Percentiles rank a stretch among this genome's conserved stretches.
Evolutionary conservation across 2,329 filamentous ascomycete species (phyloP).

Genomic region (Arthrobotrys musiformis): DNA sequence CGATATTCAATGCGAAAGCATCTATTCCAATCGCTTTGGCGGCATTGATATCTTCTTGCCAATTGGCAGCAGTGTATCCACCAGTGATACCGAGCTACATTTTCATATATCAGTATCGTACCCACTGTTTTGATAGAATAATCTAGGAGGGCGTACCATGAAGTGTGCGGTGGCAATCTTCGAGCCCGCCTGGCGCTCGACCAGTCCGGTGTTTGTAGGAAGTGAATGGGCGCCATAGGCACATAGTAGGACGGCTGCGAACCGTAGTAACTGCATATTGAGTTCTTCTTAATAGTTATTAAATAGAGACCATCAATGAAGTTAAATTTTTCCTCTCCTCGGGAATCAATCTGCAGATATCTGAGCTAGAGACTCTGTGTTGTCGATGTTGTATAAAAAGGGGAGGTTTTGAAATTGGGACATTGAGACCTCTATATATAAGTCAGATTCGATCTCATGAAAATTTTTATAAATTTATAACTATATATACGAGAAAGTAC

Average conservation of each 20-base stretch:
- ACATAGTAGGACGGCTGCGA: constrained; percentile 41
- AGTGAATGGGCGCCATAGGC: constrained; percentile 44
- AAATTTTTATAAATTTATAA: background rate
- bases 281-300: background rate
- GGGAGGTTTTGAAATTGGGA: background rate
- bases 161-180: constrained; percentile 50
- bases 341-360: background rate
- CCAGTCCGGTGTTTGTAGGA: constrained; percentile 20
- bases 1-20: constrained; percentile 62
- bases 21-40: constrained; percentile 62
- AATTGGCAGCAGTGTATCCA: constrained; percentile 60
- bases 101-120: background rate
- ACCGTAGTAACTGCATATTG: constrained; percentile 37
- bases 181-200: constrained; percentile 32
- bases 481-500: constrained; percentile 21
- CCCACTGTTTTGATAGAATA: background rate
- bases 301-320: background rate
- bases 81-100: constrained; percentile 60
- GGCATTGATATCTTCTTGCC: constrained; percentile 61
- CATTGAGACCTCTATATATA: constrained; percentile 20
- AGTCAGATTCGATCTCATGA: background rate
- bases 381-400: constrained; percentile 13
- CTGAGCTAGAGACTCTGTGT: background rate
- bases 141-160: constrained; percentile 18
- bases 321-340: background rate